These are phyloP conservation scores for Coniella vitis DNA, from an alignment of 2,329 filamentous ascomycete genomes.

Conservation along the genomic window DNA sequence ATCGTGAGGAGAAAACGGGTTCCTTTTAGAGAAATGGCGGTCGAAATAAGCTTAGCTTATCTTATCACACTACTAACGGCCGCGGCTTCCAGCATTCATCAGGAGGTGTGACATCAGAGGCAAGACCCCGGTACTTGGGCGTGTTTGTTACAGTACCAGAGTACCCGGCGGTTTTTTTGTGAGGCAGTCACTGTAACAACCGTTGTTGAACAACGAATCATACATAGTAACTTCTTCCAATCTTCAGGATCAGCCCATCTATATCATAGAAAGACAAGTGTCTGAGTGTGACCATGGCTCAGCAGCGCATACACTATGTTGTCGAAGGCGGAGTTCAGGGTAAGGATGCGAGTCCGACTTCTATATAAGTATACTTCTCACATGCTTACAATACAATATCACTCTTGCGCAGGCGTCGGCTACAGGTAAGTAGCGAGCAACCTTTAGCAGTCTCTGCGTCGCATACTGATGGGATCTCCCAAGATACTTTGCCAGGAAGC, in stretches of 20 bases:
- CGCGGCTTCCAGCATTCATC: neutral
- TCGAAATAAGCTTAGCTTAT: constrained; percentile 12
- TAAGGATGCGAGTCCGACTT: constrained; percentile 25
- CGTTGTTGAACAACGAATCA: too few species aligned
- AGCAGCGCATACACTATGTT: constrained; percentile 49
- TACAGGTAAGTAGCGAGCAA: constrained; percentile 39
- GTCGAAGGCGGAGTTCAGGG: constrained; percentile 63
- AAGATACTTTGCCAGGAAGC: constrained; percentile 47
- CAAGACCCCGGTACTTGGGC: neutral
- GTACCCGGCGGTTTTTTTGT: too few species aligned
- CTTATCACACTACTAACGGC: too few species aligned
- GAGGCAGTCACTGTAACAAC: too few species aligned
- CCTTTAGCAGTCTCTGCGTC: neutral
- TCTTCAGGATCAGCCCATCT: neutral
- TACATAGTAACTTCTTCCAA: too few species aligned
- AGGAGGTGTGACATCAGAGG: constrained; percentile 1
- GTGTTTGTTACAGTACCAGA: too few species aligned
- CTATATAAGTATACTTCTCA: neutral
- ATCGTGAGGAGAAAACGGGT: neutral
- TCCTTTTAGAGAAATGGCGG: neutral
- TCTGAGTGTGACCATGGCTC: neutral
- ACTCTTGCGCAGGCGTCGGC: constrained; percentile 40
- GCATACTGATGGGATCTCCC: neutral
- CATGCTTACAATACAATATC: neutral
- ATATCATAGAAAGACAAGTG: neutral